Evolutionary conservation across 2,329 filamentous ascomycete genomes (phyloP).

Genomic region (Xylaria polymorpha): DNA sequence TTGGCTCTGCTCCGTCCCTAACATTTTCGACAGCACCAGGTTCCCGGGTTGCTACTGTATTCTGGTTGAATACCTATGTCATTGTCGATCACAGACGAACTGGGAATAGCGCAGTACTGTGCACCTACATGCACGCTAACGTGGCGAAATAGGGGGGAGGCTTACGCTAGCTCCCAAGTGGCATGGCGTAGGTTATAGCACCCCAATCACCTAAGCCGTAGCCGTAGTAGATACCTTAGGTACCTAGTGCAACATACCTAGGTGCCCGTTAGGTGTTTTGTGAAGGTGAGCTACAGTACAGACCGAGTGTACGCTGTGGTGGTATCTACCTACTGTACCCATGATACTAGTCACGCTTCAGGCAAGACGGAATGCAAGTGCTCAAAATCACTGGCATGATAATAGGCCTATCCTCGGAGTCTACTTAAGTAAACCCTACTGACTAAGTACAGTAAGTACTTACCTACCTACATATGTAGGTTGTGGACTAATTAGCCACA

Average conservation of each 20-base stretch:
- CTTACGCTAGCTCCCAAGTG: conserved; percentile 3
- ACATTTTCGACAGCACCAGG: conserved; percentile 36
- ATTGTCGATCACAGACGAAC: conserved; percentile 23
- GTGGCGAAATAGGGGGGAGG: conserved; percentile 16
- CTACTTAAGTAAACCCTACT: too few relatives aligned
- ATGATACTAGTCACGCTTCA: neutral
- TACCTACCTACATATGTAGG: too few relatives aligned
- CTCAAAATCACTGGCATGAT: too few relatives aligned
- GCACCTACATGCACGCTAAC: neutral
- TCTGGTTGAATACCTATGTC: conserved; percentile 14
- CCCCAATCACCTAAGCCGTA: neutral
- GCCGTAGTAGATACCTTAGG: neutral
- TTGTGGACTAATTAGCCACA: conserved; percentile 27
- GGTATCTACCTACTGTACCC: neutral
- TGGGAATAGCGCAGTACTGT: neutral
- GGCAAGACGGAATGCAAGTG: neutral
- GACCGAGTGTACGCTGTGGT: neutral
- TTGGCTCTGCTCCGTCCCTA: conserved; percentile 14
- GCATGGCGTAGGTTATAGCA: neutral
- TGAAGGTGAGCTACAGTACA: neutral
- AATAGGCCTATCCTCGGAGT: neutral
- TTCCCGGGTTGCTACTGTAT: conserved; percentile 32
- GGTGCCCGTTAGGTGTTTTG: neutral
- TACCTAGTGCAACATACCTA: neutral
- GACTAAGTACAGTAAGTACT: neutral